These are phyloP conservation scores for Sparassis latifolia DNA, from an alignment of 1,284 basidiomycete genomes.

Conservation along the genomic window DNA sequence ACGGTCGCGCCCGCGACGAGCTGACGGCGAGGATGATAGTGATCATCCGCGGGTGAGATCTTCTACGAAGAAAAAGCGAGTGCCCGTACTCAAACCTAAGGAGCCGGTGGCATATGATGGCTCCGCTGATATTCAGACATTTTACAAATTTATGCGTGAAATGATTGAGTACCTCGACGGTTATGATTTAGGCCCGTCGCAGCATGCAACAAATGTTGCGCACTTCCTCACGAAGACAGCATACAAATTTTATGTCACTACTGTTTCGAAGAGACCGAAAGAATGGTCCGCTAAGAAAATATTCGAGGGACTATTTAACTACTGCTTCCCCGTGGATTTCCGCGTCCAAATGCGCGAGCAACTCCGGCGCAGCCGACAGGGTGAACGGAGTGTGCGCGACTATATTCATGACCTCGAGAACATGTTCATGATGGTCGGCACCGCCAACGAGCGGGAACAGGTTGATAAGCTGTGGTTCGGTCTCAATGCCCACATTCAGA, in stretches of 20 bases:
- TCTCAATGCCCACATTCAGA: neutral
- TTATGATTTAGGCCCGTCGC: neutral
- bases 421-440: slow-evolving; percentile 1
- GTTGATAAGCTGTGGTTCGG: slow-evolving; percentile 9
- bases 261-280: neutral
- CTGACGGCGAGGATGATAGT: neutral
- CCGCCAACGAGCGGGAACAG: neutral
- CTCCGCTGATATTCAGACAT: neutral
- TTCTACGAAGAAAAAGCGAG: no score
- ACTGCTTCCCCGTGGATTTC: slow-evolving; percentile 4
- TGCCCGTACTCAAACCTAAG: slow-evolving; percentile 6
- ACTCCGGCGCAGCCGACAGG: neutral
- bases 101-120: slow-evolving; percentile 6
- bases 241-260: neutral
- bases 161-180: slow-evolving; percentile 7
- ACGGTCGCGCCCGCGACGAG: neutral
- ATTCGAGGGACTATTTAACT: slow-evolving; percentile 5
- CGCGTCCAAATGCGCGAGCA: neutral
- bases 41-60: no score
- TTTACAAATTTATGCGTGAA: slow-evolving; percentile 2
- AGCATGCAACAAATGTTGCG: neutral
- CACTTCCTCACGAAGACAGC: neutral
- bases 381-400: slow-evolving; percentile 2
- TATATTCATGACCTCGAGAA: slow-evolving; percentile 7
- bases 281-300: neutral